Conservation (phyloP, 495 filamentous ascomycete species). For the Hypoxylon perforatum region DNA sequence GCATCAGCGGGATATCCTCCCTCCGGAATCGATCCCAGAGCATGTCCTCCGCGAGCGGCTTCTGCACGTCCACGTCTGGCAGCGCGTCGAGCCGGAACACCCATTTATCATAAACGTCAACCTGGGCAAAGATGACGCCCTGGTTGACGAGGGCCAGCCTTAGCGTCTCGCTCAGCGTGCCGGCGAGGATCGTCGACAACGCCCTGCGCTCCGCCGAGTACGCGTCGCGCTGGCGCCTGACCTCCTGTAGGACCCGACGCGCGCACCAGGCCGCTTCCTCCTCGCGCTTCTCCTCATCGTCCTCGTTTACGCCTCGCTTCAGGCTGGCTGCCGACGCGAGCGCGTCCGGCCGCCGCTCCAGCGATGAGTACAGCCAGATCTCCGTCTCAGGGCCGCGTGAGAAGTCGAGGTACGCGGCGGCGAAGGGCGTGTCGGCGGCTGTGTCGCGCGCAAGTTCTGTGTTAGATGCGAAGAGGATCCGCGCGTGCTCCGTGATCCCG, state of each 20-base stretch:
- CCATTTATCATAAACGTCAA: conserved; percentile 56
- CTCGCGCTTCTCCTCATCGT: neutral
- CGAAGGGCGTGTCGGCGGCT: conserved; percentile 40
- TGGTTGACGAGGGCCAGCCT: conserved; percentile 33
- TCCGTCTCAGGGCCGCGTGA: conserved; percentile 68
- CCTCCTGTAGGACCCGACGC: conserved; percentile 25
- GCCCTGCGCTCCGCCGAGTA: conserved; percentile 24
- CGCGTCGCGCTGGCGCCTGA: conserved; percentile 28
- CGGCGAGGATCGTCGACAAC: conserved; percentile 39
- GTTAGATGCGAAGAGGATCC: conserved; percentile 50
- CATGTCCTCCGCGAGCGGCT: conserved; percentile 32
- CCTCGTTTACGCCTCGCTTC: neutral
- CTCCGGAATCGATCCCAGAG: conserved; percentile 45
- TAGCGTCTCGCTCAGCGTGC: conserved; percentile 48
- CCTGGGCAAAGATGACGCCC: conserved; percentile 35
- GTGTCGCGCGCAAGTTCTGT: conserved; percentile 4
- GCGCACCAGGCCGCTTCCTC: conserved; percentile 12
- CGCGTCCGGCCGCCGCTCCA: conserved; percentile 49
- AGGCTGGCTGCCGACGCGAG: neutral
- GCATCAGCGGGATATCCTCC: conserved; percentile 50
- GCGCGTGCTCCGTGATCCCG: conserved; percentile 45
- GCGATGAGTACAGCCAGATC: conserved; percentile 67
- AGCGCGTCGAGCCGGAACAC: conserved; percentile 49
- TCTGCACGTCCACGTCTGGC: conserved; percentile 28
- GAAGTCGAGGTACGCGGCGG: conserved; percentile 69